Evolutionary conservation across 164 flowering plant species (phyloP), one percentile per base, ranked within the genome.

Genomic region (Piper betle): DNA sequence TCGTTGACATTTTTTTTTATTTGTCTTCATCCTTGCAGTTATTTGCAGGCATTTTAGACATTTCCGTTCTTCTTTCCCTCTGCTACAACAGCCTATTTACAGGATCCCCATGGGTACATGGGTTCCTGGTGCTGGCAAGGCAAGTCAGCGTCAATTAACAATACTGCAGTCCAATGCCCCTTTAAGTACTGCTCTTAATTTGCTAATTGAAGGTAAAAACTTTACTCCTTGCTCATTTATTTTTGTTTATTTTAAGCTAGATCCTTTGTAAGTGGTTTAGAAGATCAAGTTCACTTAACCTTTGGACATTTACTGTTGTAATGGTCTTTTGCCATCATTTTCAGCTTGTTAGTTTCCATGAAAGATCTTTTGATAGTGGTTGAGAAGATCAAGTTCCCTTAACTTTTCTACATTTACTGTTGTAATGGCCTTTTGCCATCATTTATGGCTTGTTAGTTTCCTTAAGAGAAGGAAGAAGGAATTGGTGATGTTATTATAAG

Each of bases 61-160:
- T 62, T 62, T 68, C 37, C 70, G 63, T 61, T 69, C 61, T 54
- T 61, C 58, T 46, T 46, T 78, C 52, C 75, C 79, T 39, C 61
- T 75, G 40, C 59, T 76, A 46, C 75, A 70, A 62, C 75, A 68
- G 59, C 73, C 74, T 4, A 38, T 79, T 57, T 75, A 73, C 72
- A 61, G 66, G 43, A 75, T 78, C n/a, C 66, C 65, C 39, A 41
- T 75, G 13, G 79, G 79, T 39, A 68, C 82, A 55, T 72, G 78
- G 78, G 69, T 55, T 39, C 70, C 59, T 37, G 69, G 62, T 25
- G 42, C 54, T 55, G 68, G 73, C 20, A 42, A 37, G 59, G 55
- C 59, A 53, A 64, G 19, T 67, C 58, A 66, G 60, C 57, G 58
- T 5, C 71, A 58, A 59, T 57, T 70, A 42, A 61, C 61, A 39